Conservation (phyloP, 495 filamentous ascomycete genomes). For the Aspergillus steynii region DNA sequence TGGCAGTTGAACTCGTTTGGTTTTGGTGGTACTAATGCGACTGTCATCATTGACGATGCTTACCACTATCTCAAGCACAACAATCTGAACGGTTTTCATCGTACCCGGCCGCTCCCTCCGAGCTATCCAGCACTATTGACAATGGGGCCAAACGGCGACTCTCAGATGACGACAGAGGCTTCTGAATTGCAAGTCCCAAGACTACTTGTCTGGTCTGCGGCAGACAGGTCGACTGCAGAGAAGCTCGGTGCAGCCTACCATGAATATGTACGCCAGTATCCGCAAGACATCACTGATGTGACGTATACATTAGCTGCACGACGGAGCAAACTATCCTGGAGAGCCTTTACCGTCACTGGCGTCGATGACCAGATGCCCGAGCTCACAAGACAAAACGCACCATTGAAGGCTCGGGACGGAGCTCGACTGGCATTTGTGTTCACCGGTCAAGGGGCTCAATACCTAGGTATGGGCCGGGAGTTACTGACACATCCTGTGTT, state of each 20-base stretch:
- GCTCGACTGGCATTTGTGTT: slow-evolving; percentile 32
- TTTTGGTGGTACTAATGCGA: slow-evolving; percentile 32
- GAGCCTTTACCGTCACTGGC: no score
- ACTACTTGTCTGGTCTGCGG: slow-evolving; percentile 5
- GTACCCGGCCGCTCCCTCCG: no score
- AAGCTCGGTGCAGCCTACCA: no score
- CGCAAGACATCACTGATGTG: no score
- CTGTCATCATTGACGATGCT: slow-evolving; percentile 29
- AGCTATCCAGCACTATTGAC: no score
- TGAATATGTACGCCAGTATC: background rate
- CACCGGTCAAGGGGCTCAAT: slow-evolving; percentile 44
- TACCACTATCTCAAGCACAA: background rate
- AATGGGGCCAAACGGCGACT: no score
- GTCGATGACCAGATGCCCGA: no score
- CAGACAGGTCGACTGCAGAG: background rate
- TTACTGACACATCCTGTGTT: slow-evolving; percentile 26
- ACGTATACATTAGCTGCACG: no score
- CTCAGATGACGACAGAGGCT: no score
- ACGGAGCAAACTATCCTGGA: no score
- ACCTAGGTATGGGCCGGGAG: slow-evolving; percentile 32
- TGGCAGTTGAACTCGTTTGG: slow-evolving; percentile 22
- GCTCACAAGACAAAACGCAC: background rate
- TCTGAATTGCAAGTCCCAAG: background rate
- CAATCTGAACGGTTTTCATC: background rate
- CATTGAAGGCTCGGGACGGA: background rate